phyloP scores from a whole-genome alignment of 2,329 filamentous ascomycete species.

The Aspergillus sp. region DNA sequence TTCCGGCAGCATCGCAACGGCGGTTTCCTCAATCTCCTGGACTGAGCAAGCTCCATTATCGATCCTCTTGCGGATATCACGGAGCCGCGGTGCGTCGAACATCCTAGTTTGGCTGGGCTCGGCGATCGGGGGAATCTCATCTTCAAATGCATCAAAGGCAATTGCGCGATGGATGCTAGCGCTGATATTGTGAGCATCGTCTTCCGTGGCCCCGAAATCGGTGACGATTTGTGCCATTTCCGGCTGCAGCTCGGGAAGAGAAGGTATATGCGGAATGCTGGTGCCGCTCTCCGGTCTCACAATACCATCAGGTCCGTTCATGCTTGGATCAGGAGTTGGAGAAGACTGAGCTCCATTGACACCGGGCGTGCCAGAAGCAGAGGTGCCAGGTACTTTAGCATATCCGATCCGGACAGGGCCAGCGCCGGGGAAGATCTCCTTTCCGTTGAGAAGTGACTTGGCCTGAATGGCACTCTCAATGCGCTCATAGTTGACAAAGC shows the following conservation, averaged over 20 bases:
- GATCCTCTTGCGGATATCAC: slow-evolving; percentile 95
- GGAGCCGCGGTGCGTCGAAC: slow-evolving; percentile 89
- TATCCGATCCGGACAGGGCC: slow-evolving; percentile 95
- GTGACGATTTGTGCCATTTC: slow-evolving; percentile 85
- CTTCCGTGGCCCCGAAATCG: slow-evolving; percentile 81
- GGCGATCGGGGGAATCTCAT: slow-evolving; percentile 84
- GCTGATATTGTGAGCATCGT: slow-evolving; percentile 73
- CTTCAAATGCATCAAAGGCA: slow-evolving; percentile 67
- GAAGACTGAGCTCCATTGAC: slow-evolving; percentile 86
- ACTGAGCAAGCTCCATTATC: slow-evolving; percentile 88
- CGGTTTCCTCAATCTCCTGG: slow-evolving; percentile 88
- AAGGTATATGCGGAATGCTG: slow-evolving; percentile 60
- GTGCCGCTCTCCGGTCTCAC: slow-evolving; percentile 36
- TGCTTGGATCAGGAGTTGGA: slow-evolving; percentile 84
- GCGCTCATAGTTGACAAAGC: slow-evolving; percentile 95
- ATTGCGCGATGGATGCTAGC: slow-evolving; percentile 75
- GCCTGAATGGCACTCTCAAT: slow-evolving; percentile 88
- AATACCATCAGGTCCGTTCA: slow-evolving; percentile 31
- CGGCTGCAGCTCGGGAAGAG: slow-evolving; percentile 73
- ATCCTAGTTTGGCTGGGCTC: slow-evolving; percentile 87
- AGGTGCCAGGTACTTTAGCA: slow-evolving; percentile 89
- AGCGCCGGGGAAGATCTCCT: slow-evolving; percentile 96
- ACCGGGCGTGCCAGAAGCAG: slow-evolving; percentile 76
- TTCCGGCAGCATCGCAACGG: slow-evolving; percentile 91
- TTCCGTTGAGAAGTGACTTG: slow-evolving; percentile 85